These are phyloP conservation scores for Aegilops speltoides DNA, from an alignment of 176 grass and related monocot genomes.

Conservation along the genomic window DNA sequence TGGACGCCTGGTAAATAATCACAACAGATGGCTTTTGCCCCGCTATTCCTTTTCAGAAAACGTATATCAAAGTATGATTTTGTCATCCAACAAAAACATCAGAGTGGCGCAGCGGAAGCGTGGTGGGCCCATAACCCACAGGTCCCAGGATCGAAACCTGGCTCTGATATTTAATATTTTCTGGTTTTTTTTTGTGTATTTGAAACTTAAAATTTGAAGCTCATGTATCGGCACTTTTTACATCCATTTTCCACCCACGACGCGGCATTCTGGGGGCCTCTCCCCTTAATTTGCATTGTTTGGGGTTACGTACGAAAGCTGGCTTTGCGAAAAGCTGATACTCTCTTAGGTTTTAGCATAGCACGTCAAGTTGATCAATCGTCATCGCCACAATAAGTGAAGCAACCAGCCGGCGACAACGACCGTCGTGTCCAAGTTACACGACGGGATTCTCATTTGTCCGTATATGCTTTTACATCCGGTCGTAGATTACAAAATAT, in stretches of 20 bases:
- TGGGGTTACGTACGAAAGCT: neutral
- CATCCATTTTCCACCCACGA: too few relatives aligned
- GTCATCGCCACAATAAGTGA: neutral
- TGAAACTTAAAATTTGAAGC: neutral
- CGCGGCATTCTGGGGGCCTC: too few relatives aligned
- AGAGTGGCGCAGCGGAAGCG: constrained; percentile 91
- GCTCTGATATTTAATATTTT: constrained; percentile 50
- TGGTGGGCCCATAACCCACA: constrained; percentile 98
- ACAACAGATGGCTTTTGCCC: too few relatives aligned
- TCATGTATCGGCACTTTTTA: too few relatives aligned
- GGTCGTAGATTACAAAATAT: too few relatives aligned
- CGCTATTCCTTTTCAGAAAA: too few relatives aligned
- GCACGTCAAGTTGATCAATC: neutral
- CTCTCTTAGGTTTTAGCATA: too few relatives aligned
- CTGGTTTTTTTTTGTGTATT: neutral
- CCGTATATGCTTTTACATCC: too few relatives aligned
- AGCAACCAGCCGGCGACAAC: neutral
- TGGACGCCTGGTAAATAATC: too few relatives aligned
- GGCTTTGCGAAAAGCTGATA: neutral
- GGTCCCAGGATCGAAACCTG: constrained; percentile 79
- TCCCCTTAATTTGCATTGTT: neutral
- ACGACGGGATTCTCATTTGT: neutral
- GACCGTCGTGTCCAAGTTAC: neutral
- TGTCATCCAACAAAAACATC: neutral
- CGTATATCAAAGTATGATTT: too few relatives aligned